These are phyloP conservation scores for Leccinum griseonigrum DNA, from an alignment of 1,284 basidiomycete species.

Conservation along the genomic window DNA sequence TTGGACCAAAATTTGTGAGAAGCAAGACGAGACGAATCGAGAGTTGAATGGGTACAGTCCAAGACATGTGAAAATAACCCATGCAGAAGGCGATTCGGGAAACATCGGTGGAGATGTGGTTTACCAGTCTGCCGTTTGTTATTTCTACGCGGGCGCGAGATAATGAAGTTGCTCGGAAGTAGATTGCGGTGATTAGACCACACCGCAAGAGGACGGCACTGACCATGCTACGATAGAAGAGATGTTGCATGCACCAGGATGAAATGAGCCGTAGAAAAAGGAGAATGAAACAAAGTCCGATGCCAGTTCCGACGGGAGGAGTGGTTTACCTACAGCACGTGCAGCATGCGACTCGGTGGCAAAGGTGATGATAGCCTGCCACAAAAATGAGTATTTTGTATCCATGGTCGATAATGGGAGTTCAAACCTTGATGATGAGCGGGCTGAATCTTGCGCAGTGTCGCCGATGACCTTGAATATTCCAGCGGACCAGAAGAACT, in stretches of 20 bases:
- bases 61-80: conserved; percentile 80
- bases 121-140: conserved; percentile 62
- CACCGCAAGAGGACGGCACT: conserved; percentile 82
- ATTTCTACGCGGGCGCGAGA: conserved; percentile 81
- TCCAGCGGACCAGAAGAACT: conserved; percentile 83
- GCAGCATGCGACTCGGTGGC: conserved; percentile 62
- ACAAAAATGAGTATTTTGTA: conserved; percentile 1
- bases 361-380: conserved; percentile 74
- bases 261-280: conserved; percentile 68
- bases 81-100: conserved; percentile 89
- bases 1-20: conserved; percentile 69
- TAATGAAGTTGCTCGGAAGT: conserved; percentile 75
- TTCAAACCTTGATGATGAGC: conserved; percentile 66
- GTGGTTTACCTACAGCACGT: conserved; percentile 43
- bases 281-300: conserved; percentile 74
- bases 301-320: conserved; percentile 67
- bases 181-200: conserved; percentile 89
- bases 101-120: conserved; percentile 84
- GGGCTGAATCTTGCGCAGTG: conserved; percentile 69
- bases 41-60: conserved; percentile 64
- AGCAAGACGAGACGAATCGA: conserved; percentile 69
- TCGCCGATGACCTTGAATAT: conserved; percentile 76
- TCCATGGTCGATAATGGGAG: background rate
- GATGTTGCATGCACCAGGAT: conserved; percentile 61
- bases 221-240: conserved; percentile 19